Evolutionary conservation across 768 basidiomycete genomes (phyloP).

Genomic region (Austroboletus eburneus): DNA sequence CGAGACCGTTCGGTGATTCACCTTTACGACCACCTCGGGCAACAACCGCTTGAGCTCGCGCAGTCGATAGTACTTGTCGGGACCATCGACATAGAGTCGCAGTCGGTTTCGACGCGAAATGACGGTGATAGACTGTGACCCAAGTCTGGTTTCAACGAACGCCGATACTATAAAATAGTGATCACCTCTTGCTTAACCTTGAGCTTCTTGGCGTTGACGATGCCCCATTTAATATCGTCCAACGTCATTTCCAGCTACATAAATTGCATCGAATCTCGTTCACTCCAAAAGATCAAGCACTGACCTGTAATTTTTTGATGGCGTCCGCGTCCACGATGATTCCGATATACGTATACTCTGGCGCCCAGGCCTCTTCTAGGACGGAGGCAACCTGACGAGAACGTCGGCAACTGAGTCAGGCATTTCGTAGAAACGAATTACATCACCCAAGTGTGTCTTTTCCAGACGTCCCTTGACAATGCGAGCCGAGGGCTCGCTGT

Average conservation of each 20-base stretch:
- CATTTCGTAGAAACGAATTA: slow-evolving; percentile 33
- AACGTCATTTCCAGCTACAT: slow-evolving; percentile 83
- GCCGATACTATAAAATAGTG: background rate
- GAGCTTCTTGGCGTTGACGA: slow-evolving; percentile 80
- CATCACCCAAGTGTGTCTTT: slow-evolving; percentile 92
- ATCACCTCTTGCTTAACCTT: slow-evolving; percentile 85
- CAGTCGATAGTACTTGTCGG: slow-evolving; percentile 78
- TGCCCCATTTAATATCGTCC: slow-evolving; percentile 91
- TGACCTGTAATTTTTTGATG: slow-evolving; percentile 82
- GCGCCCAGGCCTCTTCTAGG: slow-evolving; percentile 94
- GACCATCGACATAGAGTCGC: slow-evolving; percentile 73
- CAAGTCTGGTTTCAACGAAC: background rate
- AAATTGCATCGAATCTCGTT: background rate
- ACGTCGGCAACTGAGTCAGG: background rate
- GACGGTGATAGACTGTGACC: slow-evolving; percentile 65
- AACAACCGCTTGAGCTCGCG: slow-evolving; percentile 83
- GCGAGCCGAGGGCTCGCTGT: slow-evolving; percentile 91
- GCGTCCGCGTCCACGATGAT: slow-evolving; percentile 88
- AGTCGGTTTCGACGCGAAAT: slow-evolving; percentile 71
- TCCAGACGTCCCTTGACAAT: slow-evolving; percentile 97
- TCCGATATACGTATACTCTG: slow-evolving; percentile 88
- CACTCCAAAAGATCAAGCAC: background rate
- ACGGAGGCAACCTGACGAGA: slow-evolving; percentile 74
- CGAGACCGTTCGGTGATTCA: slow-evolving; percentile 22
- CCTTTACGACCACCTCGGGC: slow-evolving; percentile 88